phyloP scores from a whole-genome alignment of 2,329 filamentous ascomycete species.

The Penicillium brevicompactum region DNA sequence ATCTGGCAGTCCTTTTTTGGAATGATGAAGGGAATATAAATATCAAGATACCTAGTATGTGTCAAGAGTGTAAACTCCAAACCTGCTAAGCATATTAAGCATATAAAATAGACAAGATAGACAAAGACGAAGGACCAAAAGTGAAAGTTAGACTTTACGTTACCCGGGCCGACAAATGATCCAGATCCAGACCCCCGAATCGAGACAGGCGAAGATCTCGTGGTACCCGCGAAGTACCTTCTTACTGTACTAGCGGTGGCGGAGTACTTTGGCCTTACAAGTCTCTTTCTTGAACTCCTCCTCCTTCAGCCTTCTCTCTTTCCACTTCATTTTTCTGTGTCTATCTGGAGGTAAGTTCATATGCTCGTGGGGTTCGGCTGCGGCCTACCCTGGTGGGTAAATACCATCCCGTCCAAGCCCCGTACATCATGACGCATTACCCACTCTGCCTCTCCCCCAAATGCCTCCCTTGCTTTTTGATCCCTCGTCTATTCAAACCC shows the following conservation, averaged over 20 bases:
- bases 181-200: slow-evolving; percentile 6
- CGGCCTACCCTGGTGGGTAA: slow-evolving; percentile 8
- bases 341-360: background rate
- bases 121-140: no score
- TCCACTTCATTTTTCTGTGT: background rate
- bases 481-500: slow-evolving; percentile 13
- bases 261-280: slow-evolving; percentile 26
- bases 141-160: no score
- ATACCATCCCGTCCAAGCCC: slow-evolving; percentile 21
- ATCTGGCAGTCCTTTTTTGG: background rate
- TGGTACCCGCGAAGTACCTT: slow-evolving; percentile 23
- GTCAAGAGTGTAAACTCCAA: background rate
- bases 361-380: background rate
- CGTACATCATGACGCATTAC: slow-evolving; percentile 41
- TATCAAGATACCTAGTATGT: slow-evolving; percentile 2
- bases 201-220: slow-evolving; percentile 5
- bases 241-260: slow-evolving; percentile 22
- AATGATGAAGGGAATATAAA: no score
- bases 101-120: no score
- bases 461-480: slow-evolving; percentile 19
- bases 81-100: no score
- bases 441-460: slow-evolving; percentile 19
- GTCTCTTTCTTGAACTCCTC: slow-evolving; percentile 1
- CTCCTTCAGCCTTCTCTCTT: slow-evolving; percentile 11
- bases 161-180: slow-evolving; percentile 2